phyloP scores from a whole-genome alignment of 2,329 filamentous ascomycete species.

The Nannizziopsis barbatae region DNA sequence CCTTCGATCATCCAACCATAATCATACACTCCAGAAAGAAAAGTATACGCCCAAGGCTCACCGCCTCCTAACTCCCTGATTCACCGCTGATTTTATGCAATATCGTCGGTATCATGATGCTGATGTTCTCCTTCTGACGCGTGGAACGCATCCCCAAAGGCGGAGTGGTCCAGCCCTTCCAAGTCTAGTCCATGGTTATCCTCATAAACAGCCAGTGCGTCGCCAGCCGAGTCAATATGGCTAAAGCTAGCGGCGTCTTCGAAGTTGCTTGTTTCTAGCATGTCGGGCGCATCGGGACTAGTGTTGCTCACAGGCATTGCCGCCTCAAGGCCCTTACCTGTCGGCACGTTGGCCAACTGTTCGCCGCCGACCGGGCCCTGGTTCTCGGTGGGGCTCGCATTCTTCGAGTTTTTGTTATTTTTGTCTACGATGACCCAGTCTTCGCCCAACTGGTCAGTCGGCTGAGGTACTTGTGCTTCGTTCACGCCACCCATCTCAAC shows the following conservation, averaged over 20 bases:
- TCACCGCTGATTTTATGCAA: conserved; percentile 21
- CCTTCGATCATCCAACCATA: background rate
- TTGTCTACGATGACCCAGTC: conserved; percentile 70
- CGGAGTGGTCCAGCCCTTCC: conserved; percentile 63
- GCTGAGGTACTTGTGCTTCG: conserved; percentile 27
- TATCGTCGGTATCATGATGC: conserved; percentile 31
- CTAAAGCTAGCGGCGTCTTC: conserved; percentile 37
- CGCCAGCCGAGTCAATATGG: conserved; percentile 54
- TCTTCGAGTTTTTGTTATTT: conserved; percentile 34
- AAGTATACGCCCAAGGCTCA: background rate
- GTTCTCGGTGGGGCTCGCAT: background rate
- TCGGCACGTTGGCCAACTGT: conserved; percentile 36
- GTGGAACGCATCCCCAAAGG: conserved; percentile 75
- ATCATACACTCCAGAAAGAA: background rate
- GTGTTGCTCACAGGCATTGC: conserved; percentile 20
- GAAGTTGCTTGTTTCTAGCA: conserved; percentile 30
- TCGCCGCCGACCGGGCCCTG: background rate
- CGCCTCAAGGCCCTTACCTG: conserved; percentile 12
- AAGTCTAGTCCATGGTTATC: conserved; percentile 43
- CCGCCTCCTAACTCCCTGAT: background rate
- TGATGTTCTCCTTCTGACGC: conserved; percentile 39
- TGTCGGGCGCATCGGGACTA: conserved; percentile 21
- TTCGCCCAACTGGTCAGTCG: conserved; percentile 40
- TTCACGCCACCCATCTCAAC: conserved; percentile 50
- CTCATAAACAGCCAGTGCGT: conserved; percentile 58